Base-by-base conservation (phyloP, 179 eudicot species). In the Silene coronaria region DNA sequence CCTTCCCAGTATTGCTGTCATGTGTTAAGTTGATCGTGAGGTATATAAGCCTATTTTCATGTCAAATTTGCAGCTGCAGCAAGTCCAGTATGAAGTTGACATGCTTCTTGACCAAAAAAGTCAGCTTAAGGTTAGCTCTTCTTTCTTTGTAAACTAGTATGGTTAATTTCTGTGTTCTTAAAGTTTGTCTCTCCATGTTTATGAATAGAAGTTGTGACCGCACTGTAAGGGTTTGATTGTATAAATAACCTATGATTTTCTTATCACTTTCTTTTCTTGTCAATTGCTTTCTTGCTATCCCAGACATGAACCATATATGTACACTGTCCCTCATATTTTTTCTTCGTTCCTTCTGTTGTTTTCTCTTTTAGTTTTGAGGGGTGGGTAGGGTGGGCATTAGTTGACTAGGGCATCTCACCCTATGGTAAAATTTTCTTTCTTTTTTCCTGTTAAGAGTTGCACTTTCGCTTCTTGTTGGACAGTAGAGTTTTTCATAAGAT, bases 91-190 rank as follows among this genome's bases (percentile, higher is more conserved):
- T 76, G 97, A 92, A 70, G 80, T 94, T 70, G 79, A 85, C 59
- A 59, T 77, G 79, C 86, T 94, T 55, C 80, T 78, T 70, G 78
- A 84, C 77, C 82, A 84, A 77, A 94, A 85, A 81, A 71, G 68
- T 11, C 79, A 86, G 77, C 82, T 90, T 48, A 84, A 89, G 97
- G 98, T 92, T 76, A 26, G 92, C 84, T 65, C 30, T 65, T 24
- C 42, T 53, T 48, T 66, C 45, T 21, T 24, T 70, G 2, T 9
- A 5, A 26, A 22, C 28, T 27, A 57, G 30, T 22, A 19, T 46
- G 23, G n/a, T 62, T 34, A 74, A 48, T 26, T 61, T 79, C 65
- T 6, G 21, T 6, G 17, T 66, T 45, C 4, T 61, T 19, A 30
- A 8, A 16, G 4, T 53, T 8, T 12, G 28, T 53, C 12, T 16